Percentiles rank a stretch among this genome's conserved stretches.
Evolutionary conservation across 2,329 filamentous ascomycete genomes (phyloP).

Genomic region (Botrytis sinoallii): DNA sequence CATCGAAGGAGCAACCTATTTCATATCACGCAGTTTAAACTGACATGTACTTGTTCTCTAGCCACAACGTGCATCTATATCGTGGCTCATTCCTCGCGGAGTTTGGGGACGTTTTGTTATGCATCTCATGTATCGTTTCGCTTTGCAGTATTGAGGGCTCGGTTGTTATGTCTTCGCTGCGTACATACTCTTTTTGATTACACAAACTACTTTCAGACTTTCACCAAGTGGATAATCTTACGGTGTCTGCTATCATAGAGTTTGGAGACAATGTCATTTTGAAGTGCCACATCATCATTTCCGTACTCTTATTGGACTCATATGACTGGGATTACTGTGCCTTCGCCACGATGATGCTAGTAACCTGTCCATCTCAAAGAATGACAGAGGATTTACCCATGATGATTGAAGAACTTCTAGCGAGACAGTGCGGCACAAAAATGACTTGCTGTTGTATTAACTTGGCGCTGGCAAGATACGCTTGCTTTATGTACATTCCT

Average conservation of each 20-base stretch:
- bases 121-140: not conserved
- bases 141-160: not conserved
- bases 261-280: not conserved
- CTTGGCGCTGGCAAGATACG: not conserved
- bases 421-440: not conserved
- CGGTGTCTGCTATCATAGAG: not conserved
- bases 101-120: no score
- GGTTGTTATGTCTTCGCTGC: not conserved
- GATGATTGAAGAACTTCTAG: not conserved
- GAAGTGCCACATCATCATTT: not conserved
- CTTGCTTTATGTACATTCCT: not conserved
- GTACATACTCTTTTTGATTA: not conserved
- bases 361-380: not conserved
- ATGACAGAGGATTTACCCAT: not conserved
- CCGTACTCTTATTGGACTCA: not conserved
- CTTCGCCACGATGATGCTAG: not conserved
- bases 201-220: not conserved
- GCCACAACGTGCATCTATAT: not conserved
- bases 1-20: not conserved
- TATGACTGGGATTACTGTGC: no score
- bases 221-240: not conserved
- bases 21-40: not conserved
- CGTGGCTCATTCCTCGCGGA: no score
- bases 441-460: not conserved
- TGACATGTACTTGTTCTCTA: not conserved